These are phyloP conservation scores for Fragaria nilgerrensis DNA, from an alignment of 306 rosid genomes.

Conservation along the genomic window DNA sequence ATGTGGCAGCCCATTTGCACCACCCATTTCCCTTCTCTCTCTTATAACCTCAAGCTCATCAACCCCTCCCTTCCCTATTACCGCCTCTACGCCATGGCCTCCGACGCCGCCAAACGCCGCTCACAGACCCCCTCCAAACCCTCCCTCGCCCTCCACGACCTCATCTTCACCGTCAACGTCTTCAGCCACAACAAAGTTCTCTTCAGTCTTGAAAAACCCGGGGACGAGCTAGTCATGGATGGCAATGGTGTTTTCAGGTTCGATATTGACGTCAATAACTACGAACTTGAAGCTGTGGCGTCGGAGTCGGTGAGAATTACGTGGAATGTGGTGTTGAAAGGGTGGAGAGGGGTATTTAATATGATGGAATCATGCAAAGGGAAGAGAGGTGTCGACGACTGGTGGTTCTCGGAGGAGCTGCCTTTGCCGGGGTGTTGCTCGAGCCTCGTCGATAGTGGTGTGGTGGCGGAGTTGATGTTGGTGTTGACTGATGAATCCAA, in stretches of 20 bases:
- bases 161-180: constrained; percentile 42
- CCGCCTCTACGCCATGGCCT: constrained; percentile 45
- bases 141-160: constrained; percentile 34
- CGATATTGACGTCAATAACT: constrained; percentile 2
- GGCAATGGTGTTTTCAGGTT: constrained; percentile 45
- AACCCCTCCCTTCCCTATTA: constrained; percentile 27
- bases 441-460: constrained; percentile 37
- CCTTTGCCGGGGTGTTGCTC: constrained; percentile 50
- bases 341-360: constrained; percentile 56
- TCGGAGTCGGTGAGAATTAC: constrained; percentile 40
- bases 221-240: constrained; percentile 13
- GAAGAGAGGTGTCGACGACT: constrained; percentile 31
- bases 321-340: constrained; percentile 63
- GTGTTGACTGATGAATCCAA: constrained; percentile 14
- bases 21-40: constrained; percentile 47
- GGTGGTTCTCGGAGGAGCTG: constrained; percentile 62
- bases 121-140: constrained; percentile 28
- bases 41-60: constrained; percentile 17
- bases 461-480: constrained; percentile 57
- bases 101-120: constrained; percentile 33
- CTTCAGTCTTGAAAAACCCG: background rate
- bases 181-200: background rate
- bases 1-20: constrained; percentile 57
- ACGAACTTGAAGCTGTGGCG: background rate
- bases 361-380: constrained; percentile 53